Base-by-base conservation (phyloP, 305 asterid genomes). In the Striga hermonthica region DNA sequence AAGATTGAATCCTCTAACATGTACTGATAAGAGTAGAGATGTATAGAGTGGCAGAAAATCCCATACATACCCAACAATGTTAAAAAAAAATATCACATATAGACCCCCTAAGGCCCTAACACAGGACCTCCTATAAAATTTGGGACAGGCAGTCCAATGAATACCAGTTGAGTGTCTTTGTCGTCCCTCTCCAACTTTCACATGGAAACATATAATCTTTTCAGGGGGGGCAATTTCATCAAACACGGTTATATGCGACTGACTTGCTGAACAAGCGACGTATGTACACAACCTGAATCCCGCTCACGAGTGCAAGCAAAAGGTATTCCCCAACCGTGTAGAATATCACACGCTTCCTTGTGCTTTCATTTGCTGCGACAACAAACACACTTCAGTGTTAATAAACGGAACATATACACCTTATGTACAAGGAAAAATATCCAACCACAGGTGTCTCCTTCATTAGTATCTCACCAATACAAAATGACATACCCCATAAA, bases 351-450 rank as follows among this genome's bases (percentile, higher is more conserved):
- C 97, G 95, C 74, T 58, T 84, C 66, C 89, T 72, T 5, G 97
- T 92, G 82, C 96, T 89, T 83, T 92, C 97, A 50, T 92, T 92
- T 62, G 96, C 97, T 89, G 95, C 79, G 78, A 9, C 48, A 75
- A 59, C 15, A 44, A 22, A 62, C 47, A 70, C 15, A 60, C 4
- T 36, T 28, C 41, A 57, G 56, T 58, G 64, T 66, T 13, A 9
- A 59, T 14, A 31, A 57, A 37, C 28, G 55, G 3, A 60, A 44
- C n/a, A 52, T 66, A 36, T n/a, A n/a, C n/a, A n/a, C n/a, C n/a
- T n/a, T n/a, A n/a, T n/a, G 60, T 9, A 22, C 31, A 22, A 22
- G 31, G 31, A 22, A 22, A 22, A 22, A 22, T 22, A 22, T 22
- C 31, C 31, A 22, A 22, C 31, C 31, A 22, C 31, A 22, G 31